phyloP scores from a whole-genome alignment of 163 green algal species.

The Trebouxia gelatinosa region DNA sequence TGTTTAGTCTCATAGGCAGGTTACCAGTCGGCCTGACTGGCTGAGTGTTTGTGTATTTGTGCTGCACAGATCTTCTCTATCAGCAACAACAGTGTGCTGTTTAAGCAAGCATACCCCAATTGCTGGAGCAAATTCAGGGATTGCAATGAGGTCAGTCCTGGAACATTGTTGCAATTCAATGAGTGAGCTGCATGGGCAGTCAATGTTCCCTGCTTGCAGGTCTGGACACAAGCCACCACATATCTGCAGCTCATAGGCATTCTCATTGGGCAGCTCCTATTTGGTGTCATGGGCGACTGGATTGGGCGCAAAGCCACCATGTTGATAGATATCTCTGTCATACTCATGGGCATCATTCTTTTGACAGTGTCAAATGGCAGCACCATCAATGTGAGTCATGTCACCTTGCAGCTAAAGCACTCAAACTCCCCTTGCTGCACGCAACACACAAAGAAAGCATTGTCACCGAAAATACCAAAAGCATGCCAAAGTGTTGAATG shows the following conservation, averaged over 20 bases:
- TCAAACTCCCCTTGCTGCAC: too few species aligned
- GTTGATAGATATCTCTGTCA: conserved; percentile 32
- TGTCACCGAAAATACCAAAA: too few species aligned
- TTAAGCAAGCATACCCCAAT: conserved; percentile 32
- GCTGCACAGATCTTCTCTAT: conserved; percentile 35
- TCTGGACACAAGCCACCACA: conserved; percentile 30
- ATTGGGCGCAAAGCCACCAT: conserved; percentile 27
- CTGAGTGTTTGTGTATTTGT: neutral
- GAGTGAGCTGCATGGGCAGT: too few species aligned
- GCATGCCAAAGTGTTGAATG: too few species aligned
- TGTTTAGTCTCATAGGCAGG: too few species aligned
- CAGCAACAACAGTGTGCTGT: conserved; percentile 30
- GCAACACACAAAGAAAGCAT: too few species aligned
- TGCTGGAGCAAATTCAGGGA: conserved; percentile 32
- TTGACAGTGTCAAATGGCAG: conserved; percentile 27
- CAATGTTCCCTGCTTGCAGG: too few species aligned
- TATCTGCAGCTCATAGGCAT: conserved; percentile 39
- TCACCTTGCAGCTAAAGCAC: too few species aligned
- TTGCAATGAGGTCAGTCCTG: conserved; percentile 24
- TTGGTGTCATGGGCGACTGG: conserved; percentile 35
- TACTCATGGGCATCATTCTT: conserved; percentile 27
- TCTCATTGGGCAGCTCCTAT: conserved; percentile 32
- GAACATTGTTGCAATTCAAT: neutral
- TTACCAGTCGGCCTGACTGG: neutral
- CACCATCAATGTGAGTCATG: conserved; percentile 16